Percentiles rank a stretch among this genome's conserved stretches.
Evolutionary conservation across 768 basidiomycete species (phyloP).

Genomic region (Auricularia cornea): DNA sequence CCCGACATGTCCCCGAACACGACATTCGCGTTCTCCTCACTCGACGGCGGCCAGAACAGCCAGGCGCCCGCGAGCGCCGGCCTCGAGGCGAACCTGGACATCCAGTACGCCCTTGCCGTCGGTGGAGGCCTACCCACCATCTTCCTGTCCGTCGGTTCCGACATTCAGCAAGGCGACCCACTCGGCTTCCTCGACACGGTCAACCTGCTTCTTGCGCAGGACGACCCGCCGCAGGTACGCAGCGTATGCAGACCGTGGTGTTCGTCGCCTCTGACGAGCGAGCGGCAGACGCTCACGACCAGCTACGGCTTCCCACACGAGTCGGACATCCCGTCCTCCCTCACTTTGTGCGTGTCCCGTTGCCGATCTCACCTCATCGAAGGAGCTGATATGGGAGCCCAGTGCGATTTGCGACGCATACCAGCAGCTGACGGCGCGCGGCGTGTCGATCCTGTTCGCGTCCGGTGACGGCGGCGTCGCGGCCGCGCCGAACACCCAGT

Average conservation of each 20-base stretch:
- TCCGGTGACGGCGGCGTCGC: slow-evolving; percentile 31
- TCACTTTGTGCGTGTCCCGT: slow-evolving; percentile 18
- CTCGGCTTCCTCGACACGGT: slow-evolving; percentile 7
- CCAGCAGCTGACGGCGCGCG: slow-evolving; percentile 27
- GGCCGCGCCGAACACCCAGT: slow-evolving; percentile 14
- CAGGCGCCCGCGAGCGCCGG: neutral
- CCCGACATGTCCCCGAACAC: no score
- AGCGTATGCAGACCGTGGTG: no score
- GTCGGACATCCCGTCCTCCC: slow-evolving; percentile 10
- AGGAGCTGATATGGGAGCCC: neutral
- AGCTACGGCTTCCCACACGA: slow-evolving; percentile 27
- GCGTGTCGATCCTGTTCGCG: slow-evolving; percentile 8
- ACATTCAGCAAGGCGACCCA: slow-evolving; percentile 18
- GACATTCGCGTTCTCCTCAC: neutral
- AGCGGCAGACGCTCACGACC: slow-evolving; percentile 18
- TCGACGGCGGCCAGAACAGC: no score
- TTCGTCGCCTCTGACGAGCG: no score
- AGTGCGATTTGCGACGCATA: slow-evolving; percentile 29
- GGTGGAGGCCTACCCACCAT: slow-evolving; percentile 26
- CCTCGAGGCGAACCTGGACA: slow-evolving; percentile 18
- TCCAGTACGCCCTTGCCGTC: slow-evolving; percentile 30
- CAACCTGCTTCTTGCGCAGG: slow-evolving; percentile 13
- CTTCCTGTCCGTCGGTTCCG: slow-evolving; percentile 27
- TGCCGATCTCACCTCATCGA: neutral
- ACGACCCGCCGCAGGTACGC: slow-evolving; percentile 11